Conservation (phyloP, 257 asterid species). For the Lycium ferocissimum region DNA sequence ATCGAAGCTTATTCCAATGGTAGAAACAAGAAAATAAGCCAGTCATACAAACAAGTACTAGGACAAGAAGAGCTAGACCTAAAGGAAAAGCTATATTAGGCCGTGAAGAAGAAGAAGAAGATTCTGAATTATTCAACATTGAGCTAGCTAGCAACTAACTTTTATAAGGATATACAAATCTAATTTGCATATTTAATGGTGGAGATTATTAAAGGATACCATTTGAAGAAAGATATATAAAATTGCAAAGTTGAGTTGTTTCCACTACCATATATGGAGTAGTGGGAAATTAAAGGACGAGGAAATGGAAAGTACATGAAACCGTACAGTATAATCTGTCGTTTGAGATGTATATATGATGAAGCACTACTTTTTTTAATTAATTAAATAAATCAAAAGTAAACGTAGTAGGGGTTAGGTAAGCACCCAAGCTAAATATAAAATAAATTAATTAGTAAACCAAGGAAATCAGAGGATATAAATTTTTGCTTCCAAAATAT, state of each 20-base stretch:
- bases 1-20: slow-evolving; percentile 9
- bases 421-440: not conserved
- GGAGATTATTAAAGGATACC: not conserved
- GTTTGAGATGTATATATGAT: not conserved
- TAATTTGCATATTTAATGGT: not conserved
- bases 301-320: not conserved
- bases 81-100: slow-evolving; percentile 17
- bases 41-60: not conserved
- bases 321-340: slow-evolving; percentile 4
- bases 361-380: not conserved
- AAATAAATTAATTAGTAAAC: too few relatives aligned
- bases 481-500: too few relatives aligned
- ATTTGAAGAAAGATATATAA: not conserved
- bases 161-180: not conserved
- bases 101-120: not conserved
- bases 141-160: not conserved
- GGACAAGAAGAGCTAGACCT: slow-evolving; percentile 11
- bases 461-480: too few relatives aligned
- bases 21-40: not conserved
- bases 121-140: not conserved
- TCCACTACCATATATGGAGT: not conserved
- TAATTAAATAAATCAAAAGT: not conserved
- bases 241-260: not conserved
- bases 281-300: not conserved
- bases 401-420: not conserved